Conservation (phyloP, 768 basidiomycete genomes). For the Trametes elegans region DNA sequence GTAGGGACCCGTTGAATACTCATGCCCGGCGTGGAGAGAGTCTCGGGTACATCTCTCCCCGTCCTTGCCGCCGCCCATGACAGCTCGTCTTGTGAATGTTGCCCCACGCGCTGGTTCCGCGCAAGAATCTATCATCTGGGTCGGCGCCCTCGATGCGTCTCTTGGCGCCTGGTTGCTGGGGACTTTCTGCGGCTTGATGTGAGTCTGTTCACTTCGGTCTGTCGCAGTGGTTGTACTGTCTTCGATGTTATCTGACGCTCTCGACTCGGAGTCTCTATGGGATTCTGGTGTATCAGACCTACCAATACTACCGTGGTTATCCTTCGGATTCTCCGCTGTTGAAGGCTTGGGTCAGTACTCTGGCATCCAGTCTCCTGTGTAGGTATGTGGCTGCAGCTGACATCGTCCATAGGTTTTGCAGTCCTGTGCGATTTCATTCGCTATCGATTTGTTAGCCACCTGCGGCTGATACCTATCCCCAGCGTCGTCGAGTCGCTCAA, state of each 20-base stretch:
- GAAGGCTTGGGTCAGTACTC: conserved; percentile 2
- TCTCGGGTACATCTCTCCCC: too few relatives aligned
- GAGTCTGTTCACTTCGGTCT: too few relatives aligned
- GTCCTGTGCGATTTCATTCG: too few relatives aligned
- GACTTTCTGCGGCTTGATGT: conserved; percentile 3
- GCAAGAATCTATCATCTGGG: not conserved
- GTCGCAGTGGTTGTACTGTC: not conserved
- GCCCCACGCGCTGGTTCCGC: too few relatives aligned
- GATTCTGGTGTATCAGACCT: not conserved
- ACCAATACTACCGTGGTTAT: conserved; percentile 3
- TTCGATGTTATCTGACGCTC: not conserved
- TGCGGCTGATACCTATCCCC: not conserved
- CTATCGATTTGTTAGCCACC: too few relatives aligned
- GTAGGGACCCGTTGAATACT: too few relatives aligned
- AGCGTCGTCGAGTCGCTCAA: not conserved
- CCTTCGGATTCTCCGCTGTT: not conserved
- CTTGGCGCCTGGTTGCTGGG: conserved; percentile 7
- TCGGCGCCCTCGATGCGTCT: not conserved
- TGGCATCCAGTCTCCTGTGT: not conserved
- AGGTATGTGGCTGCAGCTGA: too few relatives aligned
- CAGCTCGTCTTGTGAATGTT: too few relatives aligned
- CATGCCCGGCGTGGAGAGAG: too few relatives aligned
- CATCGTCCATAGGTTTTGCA: not conserved
- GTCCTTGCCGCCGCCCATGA: too few relatives aligned
- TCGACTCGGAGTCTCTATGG: not conserved